Conservation (phyloP, 345 rosid genomes). For the Murraya koenigii region DNA sequence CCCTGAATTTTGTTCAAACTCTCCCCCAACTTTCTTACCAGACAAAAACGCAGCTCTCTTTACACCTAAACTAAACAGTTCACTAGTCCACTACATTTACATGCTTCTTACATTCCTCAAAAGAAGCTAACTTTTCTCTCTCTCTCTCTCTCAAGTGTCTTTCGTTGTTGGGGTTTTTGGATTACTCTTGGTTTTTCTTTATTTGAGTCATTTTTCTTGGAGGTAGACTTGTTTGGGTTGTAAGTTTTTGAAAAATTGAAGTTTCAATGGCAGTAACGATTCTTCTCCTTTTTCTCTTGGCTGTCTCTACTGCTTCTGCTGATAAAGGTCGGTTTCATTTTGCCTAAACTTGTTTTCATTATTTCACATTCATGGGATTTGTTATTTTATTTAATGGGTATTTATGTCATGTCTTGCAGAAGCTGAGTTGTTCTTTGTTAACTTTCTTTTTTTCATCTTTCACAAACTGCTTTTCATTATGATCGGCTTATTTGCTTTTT, state of each 20-base stretch:
- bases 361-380: not conserved
- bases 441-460: not conserved
- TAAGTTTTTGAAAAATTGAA: slow-evolving; percentile 30
- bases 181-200: not conserved
- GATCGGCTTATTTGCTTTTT: not conserved
- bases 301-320: slow-evolving; percentile 35
- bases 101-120: slow-evolving; percentile 15
- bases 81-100: not conserved
- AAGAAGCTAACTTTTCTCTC: slow-evolving; percentile 30
- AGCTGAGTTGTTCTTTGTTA: not conserved
- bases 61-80: slow-evolving; percentile 10
- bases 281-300: slow-evolving; percentile 26
- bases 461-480: not conserved
- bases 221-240: not conserved
- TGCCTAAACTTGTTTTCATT: slow-evolving; percentile 3
- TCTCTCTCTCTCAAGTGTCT: not conserved
- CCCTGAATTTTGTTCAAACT: not conserved
- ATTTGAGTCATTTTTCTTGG: not conserved
- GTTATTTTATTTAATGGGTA: not conserved
- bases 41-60: not conserved
- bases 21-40: not conserved
- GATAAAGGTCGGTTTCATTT: slow-evolving; percentile 34
- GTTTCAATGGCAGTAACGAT: slow-evolving; percentile 31
- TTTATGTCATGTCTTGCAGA: not conserved
- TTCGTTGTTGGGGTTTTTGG: not conserved